Conservation (phyloP, 2,329 filamentous ascomycete species). For the Pseudocercospora macadamiae region DNA sequence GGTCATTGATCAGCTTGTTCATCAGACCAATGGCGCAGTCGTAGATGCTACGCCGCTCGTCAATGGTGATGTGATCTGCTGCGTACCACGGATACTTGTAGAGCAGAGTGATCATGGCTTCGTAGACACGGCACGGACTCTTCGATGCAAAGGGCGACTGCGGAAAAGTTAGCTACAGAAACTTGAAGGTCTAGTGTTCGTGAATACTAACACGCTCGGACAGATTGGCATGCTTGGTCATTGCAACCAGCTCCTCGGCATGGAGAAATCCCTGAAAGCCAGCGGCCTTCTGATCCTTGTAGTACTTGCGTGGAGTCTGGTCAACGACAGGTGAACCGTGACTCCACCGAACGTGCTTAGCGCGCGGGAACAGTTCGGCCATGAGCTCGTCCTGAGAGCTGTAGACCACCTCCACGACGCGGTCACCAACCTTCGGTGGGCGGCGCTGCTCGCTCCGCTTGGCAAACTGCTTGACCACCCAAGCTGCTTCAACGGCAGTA, state of each 20-base stretch:
- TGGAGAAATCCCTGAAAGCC: constrained; percentile 58
- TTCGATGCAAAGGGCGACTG: constrained; percentile 55
- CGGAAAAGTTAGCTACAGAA: background rate
- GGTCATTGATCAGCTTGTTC: constrained; percentile 28
- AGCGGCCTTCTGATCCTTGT: constrained; percentile 49
- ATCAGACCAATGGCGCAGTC: constrained; percentile 34
- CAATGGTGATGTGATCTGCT: constrained; percentile 48
- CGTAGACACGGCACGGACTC: constrained; percentile 57
- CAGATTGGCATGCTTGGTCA: constrained; percentile 52
- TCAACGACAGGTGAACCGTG: constrained; percentile 40
- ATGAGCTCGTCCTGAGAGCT: constrained; percentile 55
- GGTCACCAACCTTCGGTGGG: constrained; percentile 51
- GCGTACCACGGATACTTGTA: constrained; percentile 59
- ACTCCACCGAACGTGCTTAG: constrained; percentile 54
- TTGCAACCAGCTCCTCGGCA: constrained; percentile 52
- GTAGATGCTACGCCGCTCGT: constrained; percentile 52
- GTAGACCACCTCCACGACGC: constrained; percentile 51
- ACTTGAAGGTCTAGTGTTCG: background rate
- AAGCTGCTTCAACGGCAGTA: constrained; percentile 42
- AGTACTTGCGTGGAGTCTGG: constrained; percentile 47
- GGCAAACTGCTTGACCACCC: constrained; percentile 43
- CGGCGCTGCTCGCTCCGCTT: constrained; percentile 41
- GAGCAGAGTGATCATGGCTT: constrained; percentile 55
- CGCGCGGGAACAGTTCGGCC: constrained; percentile 54
- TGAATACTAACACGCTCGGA: constrained; percentile 51